Conservation (phyloP, 768 basidiomycete genomes). For the Termitomyces sp. region DNA sequence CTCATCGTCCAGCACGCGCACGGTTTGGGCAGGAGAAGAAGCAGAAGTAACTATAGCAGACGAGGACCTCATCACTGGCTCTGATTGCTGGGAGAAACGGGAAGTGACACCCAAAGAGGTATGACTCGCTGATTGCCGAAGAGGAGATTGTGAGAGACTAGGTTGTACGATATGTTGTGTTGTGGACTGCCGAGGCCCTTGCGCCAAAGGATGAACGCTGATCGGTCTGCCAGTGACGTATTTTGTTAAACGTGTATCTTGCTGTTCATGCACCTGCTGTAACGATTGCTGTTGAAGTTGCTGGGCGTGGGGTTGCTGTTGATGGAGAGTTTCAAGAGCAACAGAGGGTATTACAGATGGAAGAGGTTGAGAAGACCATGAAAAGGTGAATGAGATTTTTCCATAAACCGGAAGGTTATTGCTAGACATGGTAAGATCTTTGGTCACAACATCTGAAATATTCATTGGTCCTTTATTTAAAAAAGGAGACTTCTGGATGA, state of each 20-base stretch:
- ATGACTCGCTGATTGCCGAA: conserved; percentile 23
- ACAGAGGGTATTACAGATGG: conserved; percentile 11
- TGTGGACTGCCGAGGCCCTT: conserved; percentile 5
- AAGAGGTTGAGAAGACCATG: conserved; percentile 30
- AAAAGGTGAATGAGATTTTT: conserved; percentile 65
- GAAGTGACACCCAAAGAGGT: conserved; percentile 16
- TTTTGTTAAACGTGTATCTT: conserved; percentile 4
- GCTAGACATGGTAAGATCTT: conserved; percentile 68
- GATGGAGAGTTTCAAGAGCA: conserved; percentile 1
- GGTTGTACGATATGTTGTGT: conserved; percentile 1
- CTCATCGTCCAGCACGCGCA: conserved; percentile 47
- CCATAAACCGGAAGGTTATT: conserved; percentile 80
- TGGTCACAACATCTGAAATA: conserved; percentile 55
- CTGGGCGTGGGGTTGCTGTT: not conserved
- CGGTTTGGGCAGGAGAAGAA: conserved; percentile 8
- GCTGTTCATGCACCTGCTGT: conserved; percentile 6
- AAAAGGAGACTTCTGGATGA: conserved; percentile 11
- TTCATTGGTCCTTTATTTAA: conserved; percentile 18
- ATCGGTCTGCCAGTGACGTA: conserved; percentile 6
- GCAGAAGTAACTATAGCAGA: conserved; percentile 6
- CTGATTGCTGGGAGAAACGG: conserved; percentile 16
- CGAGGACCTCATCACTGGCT: conserved; percentile 8
- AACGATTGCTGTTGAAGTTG: not conserved
- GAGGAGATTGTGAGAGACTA: conserved; percentile 11
- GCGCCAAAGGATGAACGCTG: conserved; percentile 8